Conservation (phyloP, 495 filamentous ascomycete species). For the Talaromyces adpressus region DNA sequence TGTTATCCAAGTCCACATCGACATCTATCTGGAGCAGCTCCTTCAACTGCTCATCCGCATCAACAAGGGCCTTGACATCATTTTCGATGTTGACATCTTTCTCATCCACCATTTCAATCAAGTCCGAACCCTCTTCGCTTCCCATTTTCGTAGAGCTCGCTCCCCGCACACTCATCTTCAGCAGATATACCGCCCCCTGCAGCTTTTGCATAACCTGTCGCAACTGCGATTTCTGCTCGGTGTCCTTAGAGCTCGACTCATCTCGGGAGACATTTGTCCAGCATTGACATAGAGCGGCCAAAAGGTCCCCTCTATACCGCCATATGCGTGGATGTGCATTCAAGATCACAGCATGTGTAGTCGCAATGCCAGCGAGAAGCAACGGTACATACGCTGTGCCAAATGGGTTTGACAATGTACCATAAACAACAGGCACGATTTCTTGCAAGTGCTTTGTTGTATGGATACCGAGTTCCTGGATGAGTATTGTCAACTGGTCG, state of each 20-base stretch:
- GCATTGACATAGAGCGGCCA: slow-evolving; percentile 55
- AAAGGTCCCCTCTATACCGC: slow-evolving; percentile 58
- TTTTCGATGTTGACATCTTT: slow-evolving; percentile 12
- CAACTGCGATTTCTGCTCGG: slow-evolving; percentile 6
- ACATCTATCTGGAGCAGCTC: slow-evolving; percentile 17
- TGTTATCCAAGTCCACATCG: slow-evolving; percentile 15
- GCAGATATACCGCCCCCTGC: slow-evolving; percentile 26
- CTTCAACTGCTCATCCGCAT: slow-evolving; percentile 27
- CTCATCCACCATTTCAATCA: slow-evolving; percentile 20
- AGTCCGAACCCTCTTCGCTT: slow-evolving; percentile 7
- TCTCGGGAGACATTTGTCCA: slow-evolving; percentile 58
- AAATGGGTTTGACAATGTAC: slow-evolving; percentile 64
- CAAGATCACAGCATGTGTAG: slow-evolving; percentile 52
- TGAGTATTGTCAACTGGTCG: slow-evolving; percentile 40
- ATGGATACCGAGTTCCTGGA: slow-evolving; percentile 58
- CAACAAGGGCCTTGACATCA: slow-evolving; percentile 29
- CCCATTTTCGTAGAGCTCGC: slow-evolving; percentile 18
- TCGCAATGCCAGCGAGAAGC: slow-evolving; percentile 43
- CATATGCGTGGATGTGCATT: slow-evolving; percentile 69
- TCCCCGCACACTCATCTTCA: slow-evolving; percentile 27
- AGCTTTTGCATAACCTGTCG: slow-evolving; percentile 39
- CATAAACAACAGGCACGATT: slow-evolving; percentile 59
- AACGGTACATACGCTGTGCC: slow-evolving; percentile 48
- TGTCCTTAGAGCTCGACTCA: slow-evolving; percentile 3
- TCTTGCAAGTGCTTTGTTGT: slow-evolving; percentile 70